Conservation (phyloP, 2,329 filamentous ascomycete genomes). For the Torrubiellomyces zombiae region DNA sequence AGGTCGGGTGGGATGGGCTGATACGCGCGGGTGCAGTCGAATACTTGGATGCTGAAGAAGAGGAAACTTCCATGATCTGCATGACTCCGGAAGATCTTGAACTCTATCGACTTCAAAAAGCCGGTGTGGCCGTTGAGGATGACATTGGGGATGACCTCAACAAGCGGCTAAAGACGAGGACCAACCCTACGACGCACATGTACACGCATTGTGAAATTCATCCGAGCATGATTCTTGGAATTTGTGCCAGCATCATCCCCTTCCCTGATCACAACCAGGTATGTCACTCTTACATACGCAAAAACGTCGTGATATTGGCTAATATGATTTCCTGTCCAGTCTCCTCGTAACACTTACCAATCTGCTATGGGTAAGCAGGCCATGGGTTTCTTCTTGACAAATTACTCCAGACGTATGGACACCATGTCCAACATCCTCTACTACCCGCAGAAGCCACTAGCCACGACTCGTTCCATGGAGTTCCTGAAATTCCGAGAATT, state of each 20-base stretch:
- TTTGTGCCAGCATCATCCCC: slow-evolving; percentile 97
- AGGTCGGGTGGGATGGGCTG: slow-evolving; percentile 79
- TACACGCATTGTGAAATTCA: slow-evolving; percentile 99
- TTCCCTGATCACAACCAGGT: slow-evolving; percentile 97
- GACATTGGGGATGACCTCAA: slow-evolving; percentile 54
- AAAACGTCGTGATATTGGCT: neutral
- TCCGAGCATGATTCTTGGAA: slow-evolving; percentile 95
- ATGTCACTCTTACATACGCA: slow-evolving; percentile 16
- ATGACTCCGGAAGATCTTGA: slow-evolving; percentile 97
- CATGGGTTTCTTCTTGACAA: slow-evolving; percentile 97
- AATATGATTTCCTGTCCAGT: slow-evolving; percentile 36
- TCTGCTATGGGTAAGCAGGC: slow-evolving; percentile 99
- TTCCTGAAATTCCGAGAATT: slow-evolving; percentile 96
- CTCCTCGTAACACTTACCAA: slow-evolving; percentile 96
- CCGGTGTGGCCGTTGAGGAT: slow-evolving; percentile 45
- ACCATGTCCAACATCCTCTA: slow-evolving; percentile 99
- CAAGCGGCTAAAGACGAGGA: slow-evolving; percentile 70
- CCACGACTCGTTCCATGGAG: slow-evolving; percentile 95
- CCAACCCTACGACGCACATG: slow-evolving; percentile 74
- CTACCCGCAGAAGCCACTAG: slow-evolving; percentile 94
- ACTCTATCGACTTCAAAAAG: slow-evolving; percentile 52
- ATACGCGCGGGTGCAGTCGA: slow-evolving; percentile 77
- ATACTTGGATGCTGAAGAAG: slow-evolving; percentile 94
- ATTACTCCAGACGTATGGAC: slow-evolving; percentile 94
- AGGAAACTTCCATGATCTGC: slow-evolving; percentile 97